Conservation (phyloP, 352 stramenopile genomes). For the Globisporangium nunn region DNA sequence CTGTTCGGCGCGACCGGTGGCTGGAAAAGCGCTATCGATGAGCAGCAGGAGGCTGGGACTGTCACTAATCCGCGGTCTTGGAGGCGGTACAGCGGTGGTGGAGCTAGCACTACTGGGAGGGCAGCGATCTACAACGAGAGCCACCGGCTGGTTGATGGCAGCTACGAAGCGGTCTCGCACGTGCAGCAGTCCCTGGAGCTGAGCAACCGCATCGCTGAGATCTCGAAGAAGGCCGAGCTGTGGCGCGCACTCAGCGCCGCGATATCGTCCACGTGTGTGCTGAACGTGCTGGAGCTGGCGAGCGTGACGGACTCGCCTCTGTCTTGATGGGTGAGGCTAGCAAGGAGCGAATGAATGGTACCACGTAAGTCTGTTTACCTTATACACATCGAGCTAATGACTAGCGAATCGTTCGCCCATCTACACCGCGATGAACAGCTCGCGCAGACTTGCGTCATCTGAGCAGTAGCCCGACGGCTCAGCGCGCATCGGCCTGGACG, state of each 20-base stretch:
- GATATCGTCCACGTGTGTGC: conserved; percentile 19
- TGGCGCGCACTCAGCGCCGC: conserved; percentile 25
- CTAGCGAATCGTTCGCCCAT: not conserved
- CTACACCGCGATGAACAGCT: not conserved
- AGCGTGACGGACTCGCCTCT: not conserved
- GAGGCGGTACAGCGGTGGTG: not conserved
- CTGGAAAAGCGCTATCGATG: not conserved
- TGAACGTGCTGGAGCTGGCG: conserved; percentile 17
- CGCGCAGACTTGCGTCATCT: not conserved
- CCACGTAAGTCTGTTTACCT: not conserved
- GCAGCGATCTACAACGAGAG: not conserved
- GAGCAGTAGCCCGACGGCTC: not conserved
- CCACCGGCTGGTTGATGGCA: not conserved
- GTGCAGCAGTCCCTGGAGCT: conserved; percentile 25
- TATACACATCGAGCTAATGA: not conserved
- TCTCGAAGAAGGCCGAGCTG: conserved; percentile 34
- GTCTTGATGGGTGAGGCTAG: not conserved
- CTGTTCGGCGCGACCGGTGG: not conserved
- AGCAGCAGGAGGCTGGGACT: not conserved
- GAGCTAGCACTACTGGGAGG: not conserved
- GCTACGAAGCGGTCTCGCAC: conserved; percentile 7
- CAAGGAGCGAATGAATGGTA: not conserved
- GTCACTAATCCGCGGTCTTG: not conserved
- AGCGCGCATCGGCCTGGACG: not conserved
- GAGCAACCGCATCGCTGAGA: conserved; percentile 21